These are phyloP conservation scores for Puccinellia tenuiflora DNA, from an alignment of 176 grass and related monocot species.

Conservation along the genomic window DNA sequence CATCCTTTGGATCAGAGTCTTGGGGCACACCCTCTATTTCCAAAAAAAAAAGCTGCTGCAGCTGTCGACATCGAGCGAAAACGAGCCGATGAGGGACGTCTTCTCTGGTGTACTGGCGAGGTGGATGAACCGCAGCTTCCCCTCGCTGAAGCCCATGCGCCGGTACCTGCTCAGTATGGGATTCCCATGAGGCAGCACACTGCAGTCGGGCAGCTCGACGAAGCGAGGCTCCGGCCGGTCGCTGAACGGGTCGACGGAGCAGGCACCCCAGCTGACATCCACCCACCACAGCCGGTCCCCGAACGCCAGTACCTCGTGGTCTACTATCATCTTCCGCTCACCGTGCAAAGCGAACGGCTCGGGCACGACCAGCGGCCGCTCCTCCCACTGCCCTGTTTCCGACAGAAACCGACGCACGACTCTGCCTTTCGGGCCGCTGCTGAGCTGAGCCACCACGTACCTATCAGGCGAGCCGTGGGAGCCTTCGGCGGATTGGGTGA, in stretches of 20 bases:
- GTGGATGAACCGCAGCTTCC: neutral
- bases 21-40: too few relatives aligned
- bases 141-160: neutral
- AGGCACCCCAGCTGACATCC: neutral
- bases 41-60: too few relatives aligned
- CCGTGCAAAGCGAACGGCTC: neutral
- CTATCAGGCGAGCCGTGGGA: neutral
- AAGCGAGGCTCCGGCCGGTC: neutral
- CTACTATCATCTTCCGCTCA: neutral
- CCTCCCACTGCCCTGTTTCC: constrained; percentile 6
- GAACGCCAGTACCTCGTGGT: neutral
- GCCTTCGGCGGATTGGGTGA: neutral
- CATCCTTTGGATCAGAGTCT: too few relatives aligned
- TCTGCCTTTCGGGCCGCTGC: neutral
- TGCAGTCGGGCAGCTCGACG: neutral
- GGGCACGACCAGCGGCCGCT: neutral
- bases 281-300: neutral
- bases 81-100: neutral
- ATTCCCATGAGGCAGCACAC: neutral
- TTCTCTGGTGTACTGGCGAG: neutral
- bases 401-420: constrained; percentile 18
- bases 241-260: too few relatives aligned
- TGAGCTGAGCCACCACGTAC: constrained; percentile 8
- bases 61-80: neutral
- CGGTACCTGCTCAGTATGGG: neutral